A percentile compares a stretch with the other conserved stretches of the same genome.
Conservation (phyloP, 495 filamentous ascomycete species). For the Acidiella bohemica region DNA sequence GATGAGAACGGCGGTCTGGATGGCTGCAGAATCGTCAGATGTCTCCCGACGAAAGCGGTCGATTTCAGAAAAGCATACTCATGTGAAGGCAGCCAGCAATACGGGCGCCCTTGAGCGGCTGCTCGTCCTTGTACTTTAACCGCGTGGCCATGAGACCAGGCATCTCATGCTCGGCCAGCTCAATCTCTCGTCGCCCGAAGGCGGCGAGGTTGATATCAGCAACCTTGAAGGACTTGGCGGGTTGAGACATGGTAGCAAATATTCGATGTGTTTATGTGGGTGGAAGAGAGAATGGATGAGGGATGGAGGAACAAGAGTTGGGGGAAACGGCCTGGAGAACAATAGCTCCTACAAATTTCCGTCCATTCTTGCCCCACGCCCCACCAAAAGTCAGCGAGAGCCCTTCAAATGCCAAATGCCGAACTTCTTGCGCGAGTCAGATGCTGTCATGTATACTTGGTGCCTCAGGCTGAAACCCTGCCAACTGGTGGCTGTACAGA, state of each 20-base stretch:
- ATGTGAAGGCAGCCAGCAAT: conserved; percentile 99
- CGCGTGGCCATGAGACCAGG: conserved; percentile 93
- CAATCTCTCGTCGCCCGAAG: conserved; percentile 98
- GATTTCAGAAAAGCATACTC: conserved; percentile 42
- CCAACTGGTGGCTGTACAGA: too few relatives aligned
- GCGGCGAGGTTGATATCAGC: conserved; percentile 93
- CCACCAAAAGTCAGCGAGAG: too few relatives aligned
- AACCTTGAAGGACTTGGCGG: conserved; percentile 92
- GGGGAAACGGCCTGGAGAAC: too few relatives aligned
- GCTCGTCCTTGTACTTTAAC: conserved; percentile 76
- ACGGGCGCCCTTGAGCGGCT: conserved; percentile 74
- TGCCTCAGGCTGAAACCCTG: too few relatives aligned
- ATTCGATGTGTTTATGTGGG: neutral
- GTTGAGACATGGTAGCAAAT: conserved; percentile 47
- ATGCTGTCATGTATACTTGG: too few relatives aligned
- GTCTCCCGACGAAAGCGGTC: too few relatives aligned
- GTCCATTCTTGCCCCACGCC: too few relatives aligned
- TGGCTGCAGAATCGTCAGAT: conserved; percentile 47
- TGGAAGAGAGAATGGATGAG: too few relatives aligned
- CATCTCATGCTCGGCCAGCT: conserved; percentile 98
- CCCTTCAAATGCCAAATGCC: too few relatives aligned
- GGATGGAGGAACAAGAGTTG: too few relatives aligned
- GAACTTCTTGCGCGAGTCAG: too few relatives aligned
- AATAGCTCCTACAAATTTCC: too few relatives aligned
- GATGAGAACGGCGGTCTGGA: conserved; percentile 97